These are phyloP conservation scores for Phytophthora chlamydospora DNA, from an alignment of 352 stramenopile species.

Conservation along the genomic window DNA sequence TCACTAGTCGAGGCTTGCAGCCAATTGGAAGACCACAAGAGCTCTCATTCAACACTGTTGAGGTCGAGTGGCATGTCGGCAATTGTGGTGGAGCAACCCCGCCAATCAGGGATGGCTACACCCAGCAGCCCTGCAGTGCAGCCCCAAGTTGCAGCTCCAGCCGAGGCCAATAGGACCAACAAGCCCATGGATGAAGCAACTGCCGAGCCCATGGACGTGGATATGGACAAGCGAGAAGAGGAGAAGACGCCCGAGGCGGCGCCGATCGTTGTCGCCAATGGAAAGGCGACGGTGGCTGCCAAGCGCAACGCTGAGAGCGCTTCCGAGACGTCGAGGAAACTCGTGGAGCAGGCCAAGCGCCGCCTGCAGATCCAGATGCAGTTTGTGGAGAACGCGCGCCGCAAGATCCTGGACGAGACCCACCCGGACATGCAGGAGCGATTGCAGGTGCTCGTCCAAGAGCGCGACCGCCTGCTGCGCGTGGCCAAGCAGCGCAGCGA, in stretches of 20 bases:
- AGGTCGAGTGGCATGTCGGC: conserved; percentile 32
- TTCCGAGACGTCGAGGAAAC: conserved; percentile 36
- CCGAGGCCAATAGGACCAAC: conserved; percentile 20
- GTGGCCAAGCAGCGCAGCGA: conserved; percentile 50
- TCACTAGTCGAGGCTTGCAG: conserved; percentile 2
- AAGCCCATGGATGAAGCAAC: conserved; percentile 1
- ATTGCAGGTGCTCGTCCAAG: conserved; percentile 45
- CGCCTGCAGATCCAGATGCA: conserved; percentile 73
- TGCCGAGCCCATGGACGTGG: conserved; percentile 23
- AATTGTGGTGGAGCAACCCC: conserved; percentile 33
- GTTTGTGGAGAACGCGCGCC: conserved; percentile 68
- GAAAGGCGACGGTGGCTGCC: conserved; percentile 14
- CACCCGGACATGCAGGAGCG: conserved; percentile 71
- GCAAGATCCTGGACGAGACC: conserved; percentile 65
- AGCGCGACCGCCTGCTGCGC: conserved; percentile 54
- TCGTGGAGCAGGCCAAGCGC: conserved; percentile 39
- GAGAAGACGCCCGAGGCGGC: conserved; percentile 1
- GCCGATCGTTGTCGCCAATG: conserved; percentile 12
- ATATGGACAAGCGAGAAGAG: conserved; percentile 19
- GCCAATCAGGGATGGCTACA: conserved; percentile 37
- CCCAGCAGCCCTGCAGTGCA: conserved; percentile 18
- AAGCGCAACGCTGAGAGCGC: conserved; percentile 24
- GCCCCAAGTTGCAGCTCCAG: conserved; percentile 1
- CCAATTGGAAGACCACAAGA: conserved; percentile 1
- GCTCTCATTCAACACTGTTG: neutral